These are phyloP conservation scores for Starmerella roubikii DNA, from an alignment of 805 yeast species.

Conservation along the genomic window DNA sequence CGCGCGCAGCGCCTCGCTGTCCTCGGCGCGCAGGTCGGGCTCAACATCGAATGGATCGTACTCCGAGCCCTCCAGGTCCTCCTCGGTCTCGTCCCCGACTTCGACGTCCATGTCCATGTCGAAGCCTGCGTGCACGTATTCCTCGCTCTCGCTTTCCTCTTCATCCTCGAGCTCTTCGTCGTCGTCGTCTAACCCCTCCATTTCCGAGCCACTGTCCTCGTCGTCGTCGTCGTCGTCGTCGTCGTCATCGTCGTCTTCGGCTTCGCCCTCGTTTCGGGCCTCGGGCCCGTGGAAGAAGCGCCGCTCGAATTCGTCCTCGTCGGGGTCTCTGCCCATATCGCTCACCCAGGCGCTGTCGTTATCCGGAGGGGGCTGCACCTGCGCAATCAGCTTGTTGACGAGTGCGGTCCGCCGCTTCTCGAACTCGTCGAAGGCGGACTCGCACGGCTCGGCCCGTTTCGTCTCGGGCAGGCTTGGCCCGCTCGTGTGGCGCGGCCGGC, in stretches of 20 bases:
- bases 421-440: neutral
- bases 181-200: neutral
- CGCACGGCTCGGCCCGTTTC: neutral
- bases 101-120: conserved; percentile 1
- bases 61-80: neutral
- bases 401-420: too few species aligned
- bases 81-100: neutral
- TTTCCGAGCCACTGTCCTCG: neutral
- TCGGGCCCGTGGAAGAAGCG: too few species aligned
- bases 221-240: conserved; percentile 1
- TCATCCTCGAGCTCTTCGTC: neutral
- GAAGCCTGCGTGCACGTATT: too few species aligned
- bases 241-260: neutral
- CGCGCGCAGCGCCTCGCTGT: neutral
- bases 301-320: neutral
- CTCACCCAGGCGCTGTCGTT: too few species aligned
- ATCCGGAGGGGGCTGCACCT: too few species aligned
- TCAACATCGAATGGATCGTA: too few species aligned
- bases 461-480: neutral
- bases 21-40: neutral
- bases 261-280: too few species aligned
- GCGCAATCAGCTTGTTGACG: too few species aligned
- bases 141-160: neutral
- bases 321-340: too few species aligned
- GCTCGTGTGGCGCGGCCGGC: neutral